Base-by-base conservation (phyloP, 2,329 filamentous ascomycete genomes). In the Exophiala sp. region DNA sequence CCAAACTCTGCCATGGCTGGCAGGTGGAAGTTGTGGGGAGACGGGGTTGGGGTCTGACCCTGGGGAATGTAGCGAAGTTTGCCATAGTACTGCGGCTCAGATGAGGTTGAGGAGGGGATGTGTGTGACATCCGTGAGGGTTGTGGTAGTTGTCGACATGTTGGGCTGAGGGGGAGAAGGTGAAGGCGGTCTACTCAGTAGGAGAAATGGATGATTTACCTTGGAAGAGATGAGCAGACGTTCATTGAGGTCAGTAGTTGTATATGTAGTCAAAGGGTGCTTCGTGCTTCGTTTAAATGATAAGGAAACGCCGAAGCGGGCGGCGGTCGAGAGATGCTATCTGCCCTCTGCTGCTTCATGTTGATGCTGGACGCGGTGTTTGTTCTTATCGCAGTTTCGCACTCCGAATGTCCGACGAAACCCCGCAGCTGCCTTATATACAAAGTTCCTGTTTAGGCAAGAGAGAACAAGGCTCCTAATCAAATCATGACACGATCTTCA, bases 11-110 rank as follows among this genome's bases (percentile, higher is more conserved):
- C 41, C 39, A 57, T 57, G 22, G 47, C 51, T 16, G 54, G 54
- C n/a, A 57, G 48, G 35, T 57, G 54, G 45, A 57, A 57, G 39
- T 57, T 57, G 40, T 57, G 54, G 16, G 54, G 51, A 13, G 47
- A 52, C 11, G 51, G 48, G 2, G 24, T 48, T 13, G 54, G 54
- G 6, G 51, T 57, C 24, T 57, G 44, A 11, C 54, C 54, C 21
- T 43, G 30, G 7, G 54, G 54, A 29, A 57, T 54, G 48, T 46
- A 57, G 30, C 54, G 54, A 4, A 57, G 46, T 43, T 54, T 57
- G 37, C 54, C 54, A 45, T 50, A 51, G 37, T 53, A 54, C 47
- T 57, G 54, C n/a, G 50, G 18, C 22, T 50, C 46, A 29, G 46
- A 37, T 9, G 51, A 41, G 29, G 48, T n/a, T 11, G 53, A 14